A percentile compares a stretch with the other conserved stretches of the same genome.
phyloP scores from a whole-genome alignment of 1,284 basidiomycete genomes.

The Cryptococcus wingfieldii region DNA sequence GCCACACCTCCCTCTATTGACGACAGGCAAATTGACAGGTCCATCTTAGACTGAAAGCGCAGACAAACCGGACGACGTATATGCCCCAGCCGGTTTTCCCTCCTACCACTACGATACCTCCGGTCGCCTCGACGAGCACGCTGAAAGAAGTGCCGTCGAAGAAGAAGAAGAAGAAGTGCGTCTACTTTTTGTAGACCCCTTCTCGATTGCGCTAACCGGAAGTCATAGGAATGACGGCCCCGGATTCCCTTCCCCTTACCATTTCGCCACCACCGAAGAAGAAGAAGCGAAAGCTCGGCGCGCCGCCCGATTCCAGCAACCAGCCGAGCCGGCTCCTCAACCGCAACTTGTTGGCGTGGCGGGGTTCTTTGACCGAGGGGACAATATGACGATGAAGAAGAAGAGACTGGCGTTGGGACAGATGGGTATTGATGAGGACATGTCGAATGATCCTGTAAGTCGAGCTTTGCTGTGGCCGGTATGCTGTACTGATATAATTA shows the following conservation, averaged over 20 bases:
- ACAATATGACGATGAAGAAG: background rate
- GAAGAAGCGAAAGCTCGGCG: slow-evolving; percentile 38
- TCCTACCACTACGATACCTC: background rate
- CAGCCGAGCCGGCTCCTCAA: slow-evolving; percentile 17
- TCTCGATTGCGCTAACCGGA: background rate
- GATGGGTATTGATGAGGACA: too few species aligned
- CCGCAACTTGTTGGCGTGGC: slow-evolving; percentile 11
- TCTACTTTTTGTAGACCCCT: background rate
- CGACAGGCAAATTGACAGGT: background rate
- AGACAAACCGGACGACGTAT: slow-evolving; percentile 28
- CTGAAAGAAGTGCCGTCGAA: slow-evolving; percentile 9
- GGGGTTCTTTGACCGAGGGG: background rate
- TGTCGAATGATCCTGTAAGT: slow-evolving; percentile 48
- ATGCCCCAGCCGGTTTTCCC: background rate
- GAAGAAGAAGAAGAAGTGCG: slow-evolving; percentile 42
- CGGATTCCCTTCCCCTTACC: slow-evolving; percentile 30
- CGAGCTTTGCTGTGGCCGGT: background rate
- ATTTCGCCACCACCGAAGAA: slow-evolving; percentile 33
- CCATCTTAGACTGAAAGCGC: slow-evolving; percentile 30
- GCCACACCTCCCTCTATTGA: slow-evolving; percentile 2
- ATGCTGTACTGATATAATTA: background rate
- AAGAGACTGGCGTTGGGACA: background rate
- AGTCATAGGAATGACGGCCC: slow-evolving; percentile 16
- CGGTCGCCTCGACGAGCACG: slow-evolving; percentile 1
- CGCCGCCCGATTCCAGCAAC: slow-evolving; percentile 36